Conservation (phyloP, 2,329 filamentous ascomycete species). For the Colletotrichum viniferum region DNA sequence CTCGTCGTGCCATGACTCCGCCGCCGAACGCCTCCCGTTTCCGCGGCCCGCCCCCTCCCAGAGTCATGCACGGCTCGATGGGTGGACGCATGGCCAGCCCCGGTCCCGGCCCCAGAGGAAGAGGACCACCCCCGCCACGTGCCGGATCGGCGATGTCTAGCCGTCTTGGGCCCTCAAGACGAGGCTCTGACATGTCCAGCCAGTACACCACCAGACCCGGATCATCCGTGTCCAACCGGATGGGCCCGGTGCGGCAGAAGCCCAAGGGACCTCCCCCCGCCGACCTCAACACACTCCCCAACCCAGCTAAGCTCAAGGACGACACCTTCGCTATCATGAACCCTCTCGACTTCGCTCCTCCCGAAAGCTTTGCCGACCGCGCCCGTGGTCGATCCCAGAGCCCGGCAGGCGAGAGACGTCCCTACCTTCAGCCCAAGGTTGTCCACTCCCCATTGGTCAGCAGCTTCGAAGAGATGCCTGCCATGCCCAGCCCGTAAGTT, state of each 20-base stretch:
- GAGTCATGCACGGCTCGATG: constrained; percentile 52
- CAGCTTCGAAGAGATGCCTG: constrained; percentile 84
- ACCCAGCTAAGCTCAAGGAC: constrained; percentile 82
- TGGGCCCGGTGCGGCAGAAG: constrained; percentile 38
- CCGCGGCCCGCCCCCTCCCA: constrained; percentile 44
- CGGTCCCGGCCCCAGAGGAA: constrained; percentile 52
- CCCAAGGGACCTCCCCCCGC: constrained; percentile 70
- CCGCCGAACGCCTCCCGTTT: constrained; percentile 67
- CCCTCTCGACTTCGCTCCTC: constrained; percentile 87
- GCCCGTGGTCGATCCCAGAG: constrained; percentile 72
- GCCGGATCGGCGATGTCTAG: constrained; percentile 44
- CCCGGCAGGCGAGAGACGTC: constrained; percentile 66
- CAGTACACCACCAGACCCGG: constrained; percentile 59
- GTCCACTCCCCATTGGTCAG: constrained; percentile 80
- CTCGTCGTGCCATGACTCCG: constrained; percentile 93
- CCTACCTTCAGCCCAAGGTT: constrained; percentile 73
- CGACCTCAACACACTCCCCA: constrained; percentile 78
- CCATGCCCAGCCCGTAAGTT: constrained; percentile 87
- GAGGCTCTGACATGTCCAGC: constrained; percentile 35
- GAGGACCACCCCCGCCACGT: constrained; percentile 48
- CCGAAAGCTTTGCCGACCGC: constrained; percentile 67
- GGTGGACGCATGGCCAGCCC: constrained; percentile 45
- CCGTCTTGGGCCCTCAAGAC: constrained; percentile 33
- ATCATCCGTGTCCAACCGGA: constrained; percentile 64
- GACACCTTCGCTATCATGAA: constrained; percentile 73